Percentiles rank a stretch among this genome's conserved stretches.
These are phyloP conservation scores for Aspergillus hortae DNA, from an alignment of 2,329 filamentous ascomycete species.

Conservation along the genomic window DNA sequence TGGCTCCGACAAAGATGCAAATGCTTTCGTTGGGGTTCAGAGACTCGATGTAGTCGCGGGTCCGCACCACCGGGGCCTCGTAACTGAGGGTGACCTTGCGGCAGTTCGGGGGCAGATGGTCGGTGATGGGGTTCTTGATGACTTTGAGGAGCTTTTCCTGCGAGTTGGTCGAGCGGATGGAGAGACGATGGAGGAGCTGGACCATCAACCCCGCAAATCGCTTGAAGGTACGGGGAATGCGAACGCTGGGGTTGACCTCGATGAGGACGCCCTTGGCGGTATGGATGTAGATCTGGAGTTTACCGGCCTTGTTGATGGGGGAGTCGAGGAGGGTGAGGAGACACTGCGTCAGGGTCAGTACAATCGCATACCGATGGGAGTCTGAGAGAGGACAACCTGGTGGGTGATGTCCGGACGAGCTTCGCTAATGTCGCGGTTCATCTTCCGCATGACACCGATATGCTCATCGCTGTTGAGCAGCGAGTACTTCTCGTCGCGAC, in stretches of 20 bases:
- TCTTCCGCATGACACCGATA: constrained; percentile 98
- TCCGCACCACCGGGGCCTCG: constrained; percentile 80
- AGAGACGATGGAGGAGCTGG: constrained; percentile 89
- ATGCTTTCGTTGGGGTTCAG: constrained; percentile 84
- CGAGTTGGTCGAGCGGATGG: constrained; percentile 92
- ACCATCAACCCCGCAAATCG: constrained; percentile 98
- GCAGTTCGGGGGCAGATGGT: constrained; percentile 94
- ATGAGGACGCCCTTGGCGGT: constrained; percentile 96
- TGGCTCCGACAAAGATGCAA: constrained; percentile 95
- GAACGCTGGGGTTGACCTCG: constrained; percentile 95
- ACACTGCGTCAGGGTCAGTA: constrained; percentile 58
- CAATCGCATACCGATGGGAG: no score
- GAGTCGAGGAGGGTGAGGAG: constrained; percentile 95
- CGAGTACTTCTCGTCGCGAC: constrained; percentile 90
- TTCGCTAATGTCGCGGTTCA: constrained; percentile 98
- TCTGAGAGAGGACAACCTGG: constrained; percentile 63
- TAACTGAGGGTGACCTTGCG: constrained; percentile 96
- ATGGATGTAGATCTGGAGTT: constrained; percentile 97
- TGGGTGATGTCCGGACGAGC: constrained; percentile 97
- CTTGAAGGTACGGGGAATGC: constrained; percentile 97
- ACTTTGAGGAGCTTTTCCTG: constrained; percentile 97
- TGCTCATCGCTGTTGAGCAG: constrained; percentile 98
- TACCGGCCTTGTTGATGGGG: constrained; percentile 96
- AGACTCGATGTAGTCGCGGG: constrained; percentile 81
- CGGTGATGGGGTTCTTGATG: constrained; percentile 96